phyloP scores from a whole-genome alignment of 805 yeast genomes.

The Ogataea chonburiensis region DNA sequence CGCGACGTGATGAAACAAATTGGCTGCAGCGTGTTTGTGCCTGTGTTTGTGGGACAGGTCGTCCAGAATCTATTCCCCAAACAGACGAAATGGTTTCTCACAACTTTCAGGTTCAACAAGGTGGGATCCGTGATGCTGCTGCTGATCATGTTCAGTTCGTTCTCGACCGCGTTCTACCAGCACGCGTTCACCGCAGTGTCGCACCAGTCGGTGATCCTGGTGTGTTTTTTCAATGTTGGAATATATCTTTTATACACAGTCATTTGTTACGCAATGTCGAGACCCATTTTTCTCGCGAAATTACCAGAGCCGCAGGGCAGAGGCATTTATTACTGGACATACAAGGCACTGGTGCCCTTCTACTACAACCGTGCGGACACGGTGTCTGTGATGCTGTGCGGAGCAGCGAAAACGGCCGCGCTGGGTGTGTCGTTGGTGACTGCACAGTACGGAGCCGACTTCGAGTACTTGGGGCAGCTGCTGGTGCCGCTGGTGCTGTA shows the following conservation, averaged over 20 bases:
- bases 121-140: constrained; percentile 79
- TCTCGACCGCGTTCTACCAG: constrained; percentile 85
- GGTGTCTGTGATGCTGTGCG: constrained; percentile 79
- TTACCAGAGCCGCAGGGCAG: constrained; percentile 50
- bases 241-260: constrained; percentile 74
- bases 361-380: constrained; percentile 71
- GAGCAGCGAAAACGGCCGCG: constrained; percentile 93
- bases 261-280: constrained; percentile 55
- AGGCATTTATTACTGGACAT: constrained; percentile 42
- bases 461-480: constrained; percentile 62
- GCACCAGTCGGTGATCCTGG: constrained; percentile 63
- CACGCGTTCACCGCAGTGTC: constrained; percentile 59
- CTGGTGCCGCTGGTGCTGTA: constrained; percentile 82
- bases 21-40: constrained; percentile 77
- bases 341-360: constrained; percentile 56
- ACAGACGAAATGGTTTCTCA: constrained; percentile 58
- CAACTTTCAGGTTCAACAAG: constrained; percentile 61
- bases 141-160: constrained; percentile 57
- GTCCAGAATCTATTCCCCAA: constrained; percentile 68
- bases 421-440: constrained; percentile 82
- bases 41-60: constrained; percentile 85
- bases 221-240: constrained; percentile 82
- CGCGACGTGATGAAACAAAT: constrained; percentile 81
- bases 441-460: constrained; percentile 56
- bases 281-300: constrained; percentile 51